Evolutionary conservation across 371 early-diverging fungal genomes (phyloP).

Genomic region (Rhizopus microsporus): DNA sequence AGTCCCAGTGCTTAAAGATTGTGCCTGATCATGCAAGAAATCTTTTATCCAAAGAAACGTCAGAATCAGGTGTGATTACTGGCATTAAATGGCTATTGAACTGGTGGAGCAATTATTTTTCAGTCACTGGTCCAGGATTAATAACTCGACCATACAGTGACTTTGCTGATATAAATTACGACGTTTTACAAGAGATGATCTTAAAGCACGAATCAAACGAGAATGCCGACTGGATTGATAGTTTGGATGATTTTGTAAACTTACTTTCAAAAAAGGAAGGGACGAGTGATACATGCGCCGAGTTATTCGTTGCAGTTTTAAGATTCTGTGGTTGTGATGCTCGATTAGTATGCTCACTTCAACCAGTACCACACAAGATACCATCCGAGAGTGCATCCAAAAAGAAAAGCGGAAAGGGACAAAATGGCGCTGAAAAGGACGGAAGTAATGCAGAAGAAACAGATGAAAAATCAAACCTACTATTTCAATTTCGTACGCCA

Average conservation of each 20-base stretch:
- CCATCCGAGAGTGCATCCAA: constrained; percentile 20
- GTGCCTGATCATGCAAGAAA: constrained; percentile 35
- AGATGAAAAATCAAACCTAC: neutral
- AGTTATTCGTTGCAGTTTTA: constrained; percentile 62
- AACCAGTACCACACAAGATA: constrained; percentile 61
- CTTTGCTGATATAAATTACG: constrained; percentile 12
- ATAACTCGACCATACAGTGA: constrained; percentile 36
- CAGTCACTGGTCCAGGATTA: constrained; percentile 47
- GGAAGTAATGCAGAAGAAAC: neutral
- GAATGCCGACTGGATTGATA: constrained; percentile 26
- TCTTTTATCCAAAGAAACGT: constrained; percentile 10
- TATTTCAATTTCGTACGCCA: constrained; percentile 29
- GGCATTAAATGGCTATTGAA: constrained; percentile 49
- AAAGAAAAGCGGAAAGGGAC: constrained; percentile 17
- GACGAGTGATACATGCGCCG: constrained; percentile 52
- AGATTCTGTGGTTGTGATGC: constrained; percentile 56
- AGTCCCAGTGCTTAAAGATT: constrained; percentile 35
- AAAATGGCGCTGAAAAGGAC: neutral
- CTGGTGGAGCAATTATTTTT: constrained; percentile 63
- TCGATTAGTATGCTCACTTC: constrained; percentile 68
- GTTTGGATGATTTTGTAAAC: constrained; percentile 25
- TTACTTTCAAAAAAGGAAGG: constrained; percentile 23
- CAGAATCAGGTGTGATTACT: constrained; percentile 17
- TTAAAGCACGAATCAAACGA: constrained; percentile 9
- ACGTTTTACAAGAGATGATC: neutral